Conservation (phyloP, 2,329 filamentous ascomycete species). For the Lizonia empirigonia region DNA sequence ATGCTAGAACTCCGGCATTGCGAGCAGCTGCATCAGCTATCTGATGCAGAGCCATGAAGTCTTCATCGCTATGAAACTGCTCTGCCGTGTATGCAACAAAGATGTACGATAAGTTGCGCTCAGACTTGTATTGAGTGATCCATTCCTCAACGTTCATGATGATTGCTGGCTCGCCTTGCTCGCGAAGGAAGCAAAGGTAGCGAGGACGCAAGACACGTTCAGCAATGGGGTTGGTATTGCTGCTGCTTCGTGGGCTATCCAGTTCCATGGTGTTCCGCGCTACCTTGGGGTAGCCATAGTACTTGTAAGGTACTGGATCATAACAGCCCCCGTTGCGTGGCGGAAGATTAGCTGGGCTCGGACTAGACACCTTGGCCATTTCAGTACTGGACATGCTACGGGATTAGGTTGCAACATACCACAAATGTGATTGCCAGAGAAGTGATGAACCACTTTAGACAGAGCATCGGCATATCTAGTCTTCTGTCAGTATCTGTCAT, state of each 20-base stretch:
- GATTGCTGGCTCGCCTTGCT: constrained; percentile 23
- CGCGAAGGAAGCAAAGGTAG: constrained; percentile 38
- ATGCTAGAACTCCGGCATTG: constrained; percentile 47
- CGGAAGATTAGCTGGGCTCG: constrained; percentile 19
- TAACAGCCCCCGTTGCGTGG: constrained; percentile 33
- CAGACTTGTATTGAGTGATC: constrained; percentile 29
- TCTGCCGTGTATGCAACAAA: constrained; percentile 52
- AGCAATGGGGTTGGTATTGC: constrained; percentile 29
- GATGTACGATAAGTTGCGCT: constrained; percentile 42
- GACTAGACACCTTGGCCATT: constrained; percentile 28
- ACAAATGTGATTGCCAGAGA: constrained; percentile 31
- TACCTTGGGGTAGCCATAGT: constrained; percentile 40
- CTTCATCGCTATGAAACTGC: constrained; percentile 45
- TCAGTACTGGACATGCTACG: background rate
- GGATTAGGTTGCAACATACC: constrained; percentile 17
- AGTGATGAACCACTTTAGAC: constrained; percentile 39
- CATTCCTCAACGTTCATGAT: constrained; percentile 37
- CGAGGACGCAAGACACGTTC: constrained; percentile 37
- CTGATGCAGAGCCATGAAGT: constrained; percentile 39
- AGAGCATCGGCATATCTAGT: constrained; percentile 32
- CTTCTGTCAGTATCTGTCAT: background rate
- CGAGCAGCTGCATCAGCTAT: constrained; percentile 50
- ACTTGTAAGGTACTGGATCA: constrained; percentile 36
- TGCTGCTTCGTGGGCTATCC: constrained; percentile 14
- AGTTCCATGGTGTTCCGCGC: constrained; percentile 38